phyloP scores from a whole-genome alignment of 176 grass and related monocot species.

The Calamus simplicifolius region DNA sequence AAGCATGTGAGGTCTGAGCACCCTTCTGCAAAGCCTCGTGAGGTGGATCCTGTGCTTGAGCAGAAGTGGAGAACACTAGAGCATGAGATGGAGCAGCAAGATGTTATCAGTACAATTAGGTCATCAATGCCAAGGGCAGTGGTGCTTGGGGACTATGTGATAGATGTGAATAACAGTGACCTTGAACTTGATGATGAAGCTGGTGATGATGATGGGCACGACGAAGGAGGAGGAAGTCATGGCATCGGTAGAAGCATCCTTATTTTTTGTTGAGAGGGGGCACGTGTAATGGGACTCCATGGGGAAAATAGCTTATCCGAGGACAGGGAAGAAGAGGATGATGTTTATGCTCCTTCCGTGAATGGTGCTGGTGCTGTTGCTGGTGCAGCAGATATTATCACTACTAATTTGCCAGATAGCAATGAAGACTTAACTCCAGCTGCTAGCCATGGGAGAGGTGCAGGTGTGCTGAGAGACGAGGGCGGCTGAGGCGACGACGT shows the following conservation, averaged over 20 bases:
- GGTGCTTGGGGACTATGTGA: slow-evolving; percentile 65
- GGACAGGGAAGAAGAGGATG: slow-evolving; percentile 24
- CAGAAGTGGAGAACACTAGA: slow-evolving; percentile 60
- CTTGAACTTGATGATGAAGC: slow-evolving; percentile 33
- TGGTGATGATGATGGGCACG: slow-evolving; percentile 21
- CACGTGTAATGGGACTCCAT: slow-evolving; percentile 58
- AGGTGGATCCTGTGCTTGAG: slow-evolving; percentile 47
- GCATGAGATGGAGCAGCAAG: slow-evolving; percentile 58
- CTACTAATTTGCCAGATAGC: slow-evolving; percentile 34
- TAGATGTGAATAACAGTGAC: slow-evolving; percentile 41
- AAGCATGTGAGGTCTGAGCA: slow-evolving; percentile 55
- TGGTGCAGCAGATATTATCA: not conserved
- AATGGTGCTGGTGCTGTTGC: not conserved
- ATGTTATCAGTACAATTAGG: slow-evolving; percentile 65
- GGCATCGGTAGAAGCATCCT: slow-evolving; percentile 44
- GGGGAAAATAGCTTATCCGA: slow-evolving; percentile 31
- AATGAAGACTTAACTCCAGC: slow-evolving; percentile 31
- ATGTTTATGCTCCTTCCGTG: slow-evolving; percentile 1
- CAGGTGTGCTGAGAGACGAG: slow-evolving; percentile 31
- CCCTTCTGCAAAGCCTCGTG: slow-evolving; percentile 39
- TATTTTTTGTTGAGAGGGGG: slow-evolving; percentile 80
- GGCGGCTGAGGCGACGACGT: slow-evolving; percentile 15
- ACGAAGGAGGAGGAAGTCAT: not conserved
- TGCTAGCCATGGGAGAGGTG: too few relatives aligned
- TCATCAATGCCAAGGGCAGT: slow-evolving; percentile 56